Percentiles rank a stretch among this genome's conserved stretches.
These are phyloP conservation scores for Juncus inflexus DNA, from an alignment of 176 grass and related monocot genomes.

Conservation along the genomic window DNA sequence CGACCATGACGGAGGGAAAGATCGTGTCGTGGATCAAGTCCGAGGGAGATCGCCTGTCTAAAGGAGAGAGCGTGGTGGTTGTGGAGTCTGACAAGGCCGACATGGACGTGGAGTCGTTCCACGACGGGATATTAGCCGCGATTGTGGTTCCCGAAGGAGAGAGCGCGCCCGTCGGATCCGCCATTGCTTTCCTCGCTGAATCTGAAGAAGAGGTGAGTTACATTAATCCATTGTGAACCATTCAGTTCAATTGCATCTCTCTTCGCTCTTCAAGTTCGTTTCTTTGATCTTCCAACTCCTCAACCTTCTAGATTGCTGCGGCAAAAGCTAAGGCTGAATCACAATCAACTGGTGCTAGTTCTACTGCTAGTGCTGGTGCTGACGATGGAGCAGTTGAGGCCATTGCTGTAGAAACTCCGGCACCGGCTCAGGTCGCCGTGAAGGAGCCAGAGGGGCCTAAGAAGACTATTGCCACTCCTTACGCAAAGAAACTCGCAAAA, in stretches of 20 bases:
- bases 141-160: slow-evolving; percentile 65
- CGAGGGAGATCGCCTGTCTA: slow-evolving; percentile 80
- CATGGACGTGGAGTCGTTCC: slow-evolving; percentile 97
- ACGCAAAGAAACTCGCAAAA: slow-evolving; percentile 83
- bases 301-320: slow-evolving; percentile 25
- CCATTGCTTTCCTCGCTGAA: slow-evolving; percentile 87
- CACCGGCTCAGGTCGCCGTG: slow-evolving; percentile 14
- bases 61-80: slow-evolving; percentile 86
- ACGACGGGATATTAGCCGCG: slow-evolving; percentile 76
- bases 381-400: slow-evolving; percentile 10
- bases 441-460: slow-evolving; percentile 18
- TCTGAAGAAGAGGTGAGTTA: slow-evolving; percentile 61
- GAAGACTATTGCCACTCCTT: slow-evolving; percentile 51
- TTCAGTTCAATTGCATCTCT: too few species aligned
- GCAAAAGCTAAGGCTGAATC: slow-evolving; percentile 52
- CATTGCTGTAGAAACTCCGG: slow-evolving; percentile 8
- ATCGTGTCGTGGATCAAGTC: slow-evolving; percentile 77
- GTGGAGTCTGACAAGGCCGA: slow-evolving; percentile 94
- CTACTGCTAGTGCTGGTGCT: slow-evolving; percentile 4
- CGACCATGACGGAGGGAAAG: slow-evolving; percentile 82
- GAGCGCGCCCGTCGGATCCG: slow-evolving; percentile 59
- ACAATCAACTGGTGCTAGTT: slow-evolving; percentile 7
- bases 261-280: too few species aligned
- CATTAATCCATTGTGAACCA: too few species aligned
- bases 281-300: too few species aligned